Conservation (phyloP, 225 moss, liverwort and hornwort genomes). For the Thuidium tamariscinum region DNA sequence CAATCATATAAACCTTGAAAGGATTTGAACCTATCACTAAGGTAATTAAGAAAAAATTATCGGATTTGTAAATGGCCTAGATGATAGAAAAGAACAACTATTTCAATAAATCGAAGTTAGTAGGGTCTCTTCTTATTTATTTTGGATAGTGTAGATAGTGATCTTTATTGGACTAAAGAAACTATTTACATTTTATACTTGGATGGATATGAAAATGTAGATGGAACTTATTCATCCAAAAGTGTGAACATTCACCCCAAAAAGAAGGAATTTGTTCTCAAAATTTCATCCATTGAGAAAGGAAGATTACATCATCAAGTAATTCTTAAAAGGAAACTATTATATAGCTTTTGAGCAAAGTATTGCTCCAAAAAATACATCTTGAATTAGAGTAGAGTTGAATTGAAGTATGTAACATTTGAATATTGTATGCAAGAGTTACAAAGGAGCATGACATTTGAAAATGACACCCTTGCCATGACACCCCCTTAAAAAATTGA, state of each 20-base stretch:
- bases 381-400: accelerated
- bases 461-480: accelerated
- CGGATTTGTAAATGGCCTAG: accelerated
- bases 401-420: too few relatives aligned
- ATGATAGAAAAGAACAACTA: accelerated
- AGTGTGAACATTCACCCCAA: accelerated
- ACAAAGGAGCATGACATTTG: too few relatives aligned
- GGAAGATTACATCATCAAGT: accelerated
- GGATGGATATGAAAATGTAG: background rate
- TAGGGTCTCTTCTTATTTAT: too few relatives aligned
- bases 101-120: too few relatives aligned
- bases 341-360: background rate
- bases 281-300: background rate
- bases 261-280: accelerated
- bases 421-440: too few relatives aligned
- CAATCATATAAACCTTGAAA: background rate
- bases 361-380: background rate
- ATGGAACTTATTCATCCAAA: too few relatives aligned
- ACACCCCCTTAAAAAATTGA: background rate
- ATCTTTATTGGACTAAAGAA: too few relatives aligned
- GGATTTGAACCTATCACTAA: background rate
- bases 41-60: background rate
- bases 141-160: accelerated
- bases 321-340: accelerated
- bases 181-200: background rate